Base-by-base conservation (phyloP, 805 yeast genomes). In the Ogataea nitratoaversa region DNA sequence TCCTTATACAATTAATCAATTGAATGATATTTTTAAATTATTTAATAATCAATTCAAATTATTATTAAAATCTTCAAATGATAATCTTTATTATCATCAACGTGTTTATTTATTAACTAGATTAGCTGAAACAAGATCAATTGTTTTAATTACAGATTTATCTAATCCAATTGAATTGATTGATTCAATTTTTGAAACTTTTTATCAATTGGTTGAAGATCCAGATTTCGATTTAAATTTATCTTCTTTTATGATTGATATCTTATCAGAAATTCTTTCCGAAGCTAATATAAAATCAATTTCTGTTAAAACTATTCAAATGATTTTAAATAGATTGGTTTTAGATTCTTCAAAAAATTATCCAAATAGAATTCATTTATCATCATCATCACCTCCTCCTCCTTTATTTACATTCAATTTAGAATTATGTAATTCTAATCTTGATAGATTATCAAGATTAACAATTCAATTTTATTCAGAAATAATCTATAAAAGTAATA, bases 391-490 rank as follows among this genome's bases (percentile, higher is more conserved):
- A 4, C 57, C 67, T 36, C 66, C 71, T 3, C 72, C 78, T 35
- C 78, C 84, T 1, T 84, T 84, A 0, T 81, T 82, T 55, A 75
- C 73, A 30, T 72, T 87, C 50, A 78, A 89, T 5, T 56, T 82
- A 28, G 67, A 75, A 12, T 71, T 89, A 3, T 87, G 95, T 55
- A 80, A 77, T 42, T 66, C 77, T 1, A 84, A 85, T 49, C 59
- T 79, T 1, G 95, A 84, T 46, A 70, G 88, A 45, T 70, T 89
- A 72, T 76, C 91, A 13, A 73, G 95, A 47, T 78, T 78, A 45
- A 67, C 86, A 25, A 83, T 95, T 3, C 89, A 82, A 55, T 82
- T 81, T 49, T 84, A 87, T 47, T 81, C 95, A 0, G 95, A 88
- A 52, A 69, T 79, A 43, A 57, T 88, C 8, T 80, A 80, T 52